These are phyloP conservation scores for Exophiala sp. DNA, from an alignment of 2,329 filamentous ascomycete species.

Conservation along the genomic window DNA sequence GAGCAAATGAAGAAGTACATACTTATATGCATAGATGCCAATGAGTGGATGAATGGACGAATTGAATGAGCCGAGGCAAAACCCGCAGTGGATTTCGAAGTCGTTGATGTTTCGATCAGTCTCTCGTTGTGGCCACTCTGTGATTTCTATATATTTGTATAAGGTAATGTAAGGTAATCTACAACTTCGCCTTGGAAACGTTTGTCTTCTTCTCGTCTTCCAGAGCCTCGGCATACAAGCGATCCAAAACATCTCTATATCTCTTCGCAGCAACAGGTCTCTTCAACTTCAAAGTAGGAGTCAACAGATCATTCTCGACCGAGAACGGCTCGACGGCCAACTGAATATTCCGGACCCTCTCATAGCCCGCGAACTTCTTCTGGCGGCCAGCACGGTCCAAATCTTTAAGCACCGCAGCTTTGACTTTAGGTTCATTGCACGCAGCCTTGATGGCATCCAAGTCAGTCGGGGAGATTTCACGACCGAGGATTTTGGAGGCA, in stretches of 20 bases:
- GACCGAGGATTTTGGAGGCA: conserved; percentile 68
- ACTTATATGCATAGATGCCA: too few relatives aligned
- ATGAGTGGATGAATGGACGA: too few relatives aligned
- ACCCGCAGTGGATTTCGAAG: too few relatives aligned
- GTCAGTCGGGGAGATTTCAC: conserved; percentile 59
- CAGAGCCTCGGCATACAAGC: conserved; percentile 54
- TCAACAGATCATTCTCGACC: conserved; percentile 77
- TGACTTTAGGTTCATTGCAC: conserved; percentile 62
- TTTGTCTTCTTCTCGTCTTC: conserved; percentile 29
- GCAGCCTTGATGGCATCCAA: conserved; percentile 61
- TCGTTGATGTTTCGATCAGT: too few relatives aligned
- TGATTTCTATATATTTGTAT: too few relatives aligned
- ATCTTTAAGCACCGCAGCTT: conserved; percentile 68
- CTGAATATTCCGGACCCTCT: conserved; percentile 68
- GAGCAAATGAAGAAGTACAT: too few relatives aligned
- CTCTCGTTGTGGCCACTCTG: too few relatives aligned
- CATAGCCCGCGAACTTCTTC: conserved; percentile 87
- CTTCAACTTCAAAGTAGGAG: conserved; percentile 61
- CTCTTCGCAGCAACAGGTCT: conserved; percentile 60
- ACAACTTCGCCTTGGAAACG: conserved; percentile 24
- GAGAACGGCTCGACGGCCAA: conserved; percentile 84
- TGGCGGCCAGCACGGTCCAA: conserved; percentile 71
- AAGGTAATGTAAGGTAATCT: too few relatives aligned
- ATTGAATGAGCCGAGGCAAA: too few relatives aligned
- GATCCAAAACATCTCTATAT: conserved; percentile 53